These are phyloP conservation scores for Neophaeococcomyces mojaviensis DNA, from an alignment of 2,329 filamentous ascomycete species.

Conservation along the genomic window DNA sequence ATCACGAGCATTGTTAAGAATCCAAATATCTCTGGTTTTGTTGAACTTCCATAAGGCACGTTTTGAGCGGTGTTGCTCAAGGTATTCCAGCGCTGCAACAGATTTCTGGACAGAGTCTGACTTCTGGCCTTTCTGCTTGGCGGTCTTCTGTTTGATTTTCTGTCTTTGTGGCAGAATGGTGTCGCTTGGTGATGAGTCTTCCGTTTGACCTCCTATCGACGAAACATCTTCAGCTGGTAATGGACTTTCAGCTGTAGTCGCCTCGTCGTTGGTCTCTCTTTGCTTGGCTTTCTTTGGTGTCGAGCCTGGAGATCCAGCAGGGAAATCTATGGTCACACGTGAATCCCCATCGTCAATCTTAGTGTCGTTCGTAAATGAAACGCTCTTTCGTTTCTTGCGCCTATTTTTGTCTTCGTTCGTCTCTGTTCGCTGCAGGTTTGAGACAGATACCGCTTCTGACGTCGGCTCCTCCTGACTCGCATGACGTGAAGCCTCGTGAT, in stretches of 20 bases:
- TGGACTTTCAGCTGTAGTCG: neutral
- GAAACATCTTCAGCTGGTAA: neutral
- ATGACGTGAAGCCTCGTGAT: neutral
- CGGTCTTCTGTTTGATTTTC: constrained; percentile 28
- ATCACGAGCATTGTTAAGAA: constrained; percentile 77
- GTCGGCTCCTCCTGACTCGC: neutral
- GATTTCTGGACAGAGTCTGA: constrained; percentile 17
- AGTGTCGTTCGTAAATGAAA: constrained; percentile 58
- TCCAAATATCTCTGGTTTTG: constrained; percentile 79
- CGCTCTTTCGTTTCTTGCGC: constrained; percentile 27
- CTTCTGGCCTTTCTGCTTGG: constrained; percentile 23
- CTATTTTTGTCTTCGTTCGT: neutral
- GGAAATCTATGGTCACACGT: constrained; percentile 42
- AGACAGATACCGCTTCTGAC: no score
- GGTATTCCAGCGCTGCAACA: constrained; percentile 47
- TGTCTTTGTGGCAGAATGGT: constrained; percentile 12
- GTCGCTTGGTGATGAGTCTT: constrained; percentile 1
- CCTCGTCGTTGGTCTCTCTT: neutral
- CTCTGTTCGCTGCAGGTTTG: neutral
- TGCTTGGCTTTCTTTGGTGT: constrained; percentile 3
- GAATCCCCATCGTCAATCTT: constrained; percentile 34
- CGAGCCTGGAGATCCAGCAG: constrained; percentile 33
- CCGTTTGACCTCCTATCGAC: neutral
- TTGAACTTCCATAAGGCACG: constrained; percentile 86
- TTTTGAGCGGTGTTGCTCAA: constrained; percentile 65